Conservation (phyloP, 441 rosid genomes). For the Viola pubescens region DNA sequence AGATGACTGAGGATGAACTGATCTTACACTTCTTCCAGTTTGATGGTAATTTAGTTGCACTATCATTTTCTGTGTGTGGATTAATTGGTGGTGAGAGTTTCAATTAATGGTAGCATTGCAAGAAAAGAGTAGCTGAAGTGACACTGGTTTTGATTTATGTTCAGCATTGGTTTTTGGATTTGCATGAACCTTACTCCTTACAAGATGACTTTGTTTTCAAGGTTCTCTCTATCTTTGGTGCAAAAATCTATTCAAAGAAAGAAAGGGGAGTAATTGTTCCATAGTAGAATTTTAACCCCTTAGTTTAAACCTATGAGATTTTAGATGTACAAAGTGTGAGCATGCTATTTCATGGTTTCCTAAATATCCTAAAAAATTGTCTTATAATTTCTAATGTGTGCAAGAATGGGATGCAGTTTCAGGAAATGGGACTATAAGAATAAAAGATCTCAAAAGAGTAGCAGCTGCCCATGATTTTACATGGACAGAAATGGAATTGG, state of each 20-base stretch:
- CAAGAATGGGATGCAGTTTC: slow-evolving; percentile 32
- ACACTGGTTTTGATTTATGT: neutral
- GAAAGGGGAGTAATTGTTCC: no score
- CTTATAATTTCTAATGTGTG: no score
- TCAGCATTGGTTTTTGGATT: neutral
- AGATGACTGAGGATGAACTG: slow-evolving; percentile 80
- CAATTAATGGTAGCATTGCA: neutral
- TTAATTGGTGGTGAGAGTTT: neutral
- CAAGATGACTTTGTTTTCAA: slow-evolving; percentile 1
- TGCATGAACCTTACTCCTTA: neutral
- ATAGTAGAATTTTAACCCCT: no score
- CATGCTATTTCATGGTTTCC: no score
- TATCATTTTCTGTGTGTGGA: neutral
- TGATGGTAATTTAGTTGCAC: slow-evolving; percentile 47
- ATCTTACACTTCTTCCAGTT: slow-evolving; percentile 64
- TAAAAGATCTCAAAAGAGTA: slow-evolving; percentile 45
- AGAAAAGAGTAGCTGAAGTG: neutral
- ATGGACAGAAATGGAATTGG: slow-evolving; percentile 63
- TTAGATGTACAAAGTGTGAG: neutral
- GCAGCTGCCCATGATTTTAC: slow-evolving; percentile 61
- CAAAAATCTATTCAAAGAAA: neutral
- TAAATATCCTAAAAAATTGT: no score
- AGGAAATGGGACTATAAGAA: slow-evolving; percentile 50
- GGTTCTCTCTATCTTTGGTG: neutral
- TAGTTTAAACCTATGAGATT: neutral